Evolutionary conservation across 331 rosid species (phyloP).

Genomic region (Saraca asoca): DNA sequence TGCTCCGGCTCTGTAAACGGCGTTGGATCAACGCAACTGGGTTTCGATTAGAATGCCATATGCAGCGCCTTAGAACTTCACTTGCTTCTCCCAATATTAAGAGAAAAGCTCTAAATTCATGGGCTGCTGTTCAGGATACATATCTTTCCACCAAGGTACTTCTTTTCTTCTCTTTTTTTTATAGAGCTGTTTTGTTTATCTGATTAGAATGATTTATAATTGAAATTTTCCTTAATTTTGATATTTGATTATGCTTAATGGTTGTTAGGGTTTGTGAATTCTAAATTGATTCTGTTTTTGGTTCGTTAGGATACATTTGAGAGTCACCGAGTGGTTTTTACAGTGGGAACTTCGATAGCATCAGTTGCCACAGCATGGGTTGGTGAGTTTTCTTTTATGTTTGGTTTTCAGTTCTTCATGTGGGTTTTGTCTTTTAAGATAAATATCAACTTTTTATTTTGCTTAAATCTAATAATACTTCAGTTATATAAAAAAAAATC

Average conservation of each 20-base stretch:
- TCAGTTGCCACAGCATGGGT: slow-evolving; percentile 84
- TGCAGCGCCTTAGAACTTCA: slow-evolving; percentile 64
- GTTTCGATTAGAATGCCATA: slow-evolving; percentile 39
- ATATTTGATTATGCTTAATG: neutral
- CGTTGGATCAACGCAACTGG: slow-evolving; percentile 18
- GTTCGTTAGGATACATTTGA: slow-evolving; percentile 71
- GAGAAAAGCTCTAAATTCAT: slow-evolving; percentile 66
- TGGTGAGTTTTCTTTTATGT: slow-evolving; percentile 48
- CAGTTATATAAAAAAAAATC: neutral
- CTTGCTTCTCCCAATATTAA: slow-evolving; percentile 48
- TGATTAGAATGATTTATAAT: neutral
- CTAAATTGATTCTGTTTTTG: neutral
- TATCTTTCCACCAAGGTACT: slow-evolving; percentile 68
- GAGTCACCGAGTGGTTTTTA: slow-evolving; percentile 73
- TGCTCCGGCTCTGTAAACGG: neutral
- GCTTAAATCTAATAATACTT: neutral
- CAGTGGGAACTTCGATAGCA: slow-evolving; percentile 84
- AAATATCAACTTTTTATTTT: neutral
- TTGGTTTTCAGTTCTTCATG: slow-evolving; percentile 6
- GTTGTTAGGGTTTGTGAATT: neutral
- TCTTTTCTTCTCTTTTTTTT: neutral
- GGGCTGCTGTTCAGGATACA: slow-evolving; percentile 78
- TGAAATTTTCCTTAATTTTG: neutral
- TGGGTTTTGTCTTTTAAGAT: neutral
- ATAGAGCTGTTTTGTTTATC: neutral